Evolutionary conservation across 139 green algal species (phyloP).

Genomic region (Asterochloris sp.): DNA sequence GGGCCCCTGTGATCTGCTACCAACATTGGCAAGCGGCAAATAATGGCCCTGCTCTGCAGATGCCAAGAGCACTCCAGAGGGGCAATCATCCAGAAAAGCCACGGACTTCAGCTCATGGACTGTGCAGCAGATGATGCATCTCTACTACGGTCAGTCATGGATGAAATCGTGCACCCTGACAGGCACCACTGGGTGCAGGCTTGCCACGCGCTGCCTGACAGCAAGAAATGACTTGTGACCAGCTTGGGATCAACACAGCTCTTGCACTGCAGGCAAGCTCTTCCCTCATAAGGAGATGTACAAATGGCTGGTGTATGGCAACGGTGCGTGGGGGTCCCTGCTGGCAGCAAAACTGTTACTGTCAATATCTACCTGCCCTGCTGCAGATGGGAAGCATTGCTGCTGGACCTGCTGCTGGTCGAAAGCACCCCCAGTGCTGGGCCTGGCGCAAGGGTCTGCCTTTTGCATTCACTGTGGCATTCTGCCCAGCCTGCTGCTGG

Average conservation of each 20-base stretch:
- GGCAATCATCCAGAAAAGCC: not conserved
- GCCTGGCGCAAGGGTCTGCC: not conserved
- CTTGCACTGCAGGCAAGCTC: constrained; percentile 45
- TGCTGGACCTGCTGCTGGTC: no score
- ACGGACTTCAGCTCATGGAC: constrained; percentile 11
- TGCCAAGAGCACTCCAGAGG: not conserved
- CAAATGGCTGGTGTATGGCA: constrained; percentile 90
- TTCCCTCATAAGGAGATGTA: constrained; percentile 79
- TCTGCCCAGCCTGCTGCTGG: not conserved
- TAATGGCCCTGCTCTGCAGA: not conserved
- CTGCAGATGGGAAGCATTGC: no score
- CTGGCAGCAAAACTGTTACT: no score
- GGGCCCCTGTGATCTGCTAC: no score
- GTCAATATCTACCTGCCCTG: no score
- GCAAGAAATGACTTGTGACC: not conserved
- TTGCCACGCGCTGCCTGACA: not conserved
- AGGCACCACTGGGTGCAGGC: not conserved
- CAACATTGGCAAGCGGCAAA: not conserved
- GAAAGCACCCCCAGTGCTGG: no score
- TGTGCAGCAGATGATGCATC: constrained; percentile 44
- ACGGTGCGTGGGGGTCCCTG: constrained; percentile 56
- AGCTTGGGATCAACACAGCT: not conserved
- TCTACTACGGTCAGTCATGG: constrained; percentile 51
- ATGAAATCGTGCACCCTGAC: not conserved
- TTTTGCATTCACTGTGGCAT: not conserved